Evolutionary conservation across 2,329 filamentous ascomycete genomes (phyloP).

Genomic region (Pseudohalonectria lignicola): DNA sequence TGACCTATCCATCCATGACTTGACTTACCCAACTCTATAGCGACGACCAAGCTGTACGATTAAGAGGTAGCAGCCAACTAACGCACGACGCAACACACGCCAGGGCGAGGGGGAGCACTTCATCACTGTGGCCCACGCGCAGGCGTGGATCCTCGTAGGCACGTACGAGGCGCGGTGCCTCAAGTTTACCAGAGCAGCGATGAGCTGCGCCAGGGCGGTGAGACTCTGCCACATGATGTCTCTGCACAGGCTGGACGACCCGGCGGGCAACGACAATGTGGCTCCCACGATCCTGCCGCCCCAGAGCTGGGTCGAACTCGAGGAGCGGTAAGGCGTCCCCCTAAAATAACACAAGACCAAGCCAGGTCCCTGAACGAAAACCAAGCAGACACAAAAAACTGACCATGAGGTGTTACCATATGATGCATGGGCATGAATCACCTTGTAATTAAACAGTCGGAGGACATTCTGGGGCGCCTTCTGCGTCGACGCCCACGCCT

Average conservation of each 20-base stretch:
- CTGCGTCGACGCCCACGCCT: slow-evolving; percentile 72
- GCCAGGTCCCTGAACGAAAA: too few species aligned
- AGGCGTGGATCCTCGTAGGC: slow-evolving; percentile 66
- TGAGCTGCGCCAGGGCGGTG: slow-evolving; percentile 63
- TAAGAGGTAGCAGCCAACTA: too few species aligned
- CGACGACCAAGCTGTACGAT: slow-evolving; percentile 3
- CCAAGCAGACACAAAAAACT: too few species aligned
- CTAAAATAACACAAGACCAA: too few species aligned
- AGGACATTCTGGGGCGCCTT: slow-evolving; percentile 82
- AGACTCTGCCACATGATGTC: slow-evolving; percentile 77
- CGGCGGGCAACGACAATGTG: slow-evolving; percentile 40
- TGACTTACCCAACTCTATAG: not conserved
- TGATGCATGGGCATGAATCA: not conserved
- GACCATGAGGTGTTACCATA: too few species aligned
- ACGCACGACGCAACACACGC: too few species aligned
- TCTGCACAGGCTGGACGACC: slow-evolving; percentile 64
- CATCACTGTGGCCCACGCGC: slow-evolving; percentile 68
- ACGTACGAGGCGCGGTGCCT: slow-evolving; percentile 77
- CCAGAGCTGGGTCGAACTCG: slow-evolving; percentile 65
- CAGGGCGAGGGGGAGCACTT: slow-evolving; percentile 68
- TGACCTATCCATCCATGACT: too few species aligned
- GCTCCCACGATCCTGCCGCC: slow-evolving; percentile 66
- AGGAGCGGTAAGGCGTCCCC: slow-evolving; percentile 55
- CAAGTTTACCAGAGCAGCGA: slow-evolving; percentile 75
- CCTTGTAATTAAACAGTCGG: slow-evolving; percentile 23